phyloP scores from a whole-genome alignment of 805 yeast genomes.

The Schwanniomyces yamadae region DNA sequence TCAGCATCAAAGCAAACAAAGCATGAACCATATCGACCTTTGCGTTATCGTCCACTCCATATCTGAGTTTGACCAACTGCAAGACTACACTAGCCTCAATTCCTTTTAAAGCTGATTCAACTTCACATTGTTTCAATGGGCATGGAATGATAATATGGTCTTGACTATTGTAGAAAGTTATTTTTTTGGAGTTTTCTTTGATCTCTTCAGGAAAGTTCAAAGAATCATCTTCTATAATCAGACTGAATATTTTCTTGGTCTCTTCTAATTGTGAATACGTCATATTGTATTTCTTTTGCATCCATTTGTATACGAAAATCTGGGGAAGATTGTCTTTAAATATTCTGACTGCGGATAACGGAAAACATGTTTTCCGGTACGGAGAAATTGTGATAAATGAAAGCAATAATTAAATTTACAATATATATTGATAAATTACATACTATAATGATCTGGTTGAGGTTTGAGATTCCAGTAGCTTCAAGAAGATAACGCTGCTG shows the following conservation, averaged over 20 bases:
- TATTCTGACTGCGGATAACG: neutral
- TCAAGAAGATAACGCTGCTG: neutral
- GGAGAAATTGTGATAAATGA: too few relatives aligned
- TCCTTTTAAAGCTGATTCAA: constrained; percentile 23
- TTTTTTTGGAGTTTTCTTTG: constrained; percentile 4
- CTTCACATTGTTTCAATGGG: constrained; percentile 23
- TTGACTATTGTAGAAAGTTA: constrained; percentile 11
- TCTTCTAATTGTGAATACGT: constrained; percentile 12
- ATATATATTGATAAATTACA: neutral
- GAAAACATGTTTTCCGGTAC: neutral
- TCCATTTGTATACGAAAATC: too few relatives aligned
- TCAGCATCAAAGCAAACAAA: constrained; percentile 28
- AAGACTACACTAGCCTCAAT: constrained; percentile 19
- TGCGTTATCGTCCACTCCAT: constrained; percentile 8
- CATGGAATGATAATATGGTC: constrained; percentile 20
- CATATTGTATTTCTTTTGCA: neutral
- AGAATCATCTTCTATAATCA: constrained; percentile 5
- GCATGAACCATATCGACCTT: constrained; percentile 24
- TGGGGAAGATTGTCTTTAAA: too few relatives aligned
- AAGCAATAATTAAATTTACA: too few relatives aligned
- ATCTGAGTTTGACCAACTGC: constrained; percentile 16
- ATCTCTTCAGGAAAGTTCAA: constrained; percentile 18
- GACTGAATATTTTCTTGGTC: constrained; percentile 10
- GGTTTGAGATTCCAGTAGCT: too few relatives aligned
- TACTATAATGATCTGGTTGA: too few relatives aligned